A percentile compares a stretch with the other conserved stretches of the same genome.
phyloP scores from a whole-genome alignment of 2,329 filamentous ascomycete species.

The Plenodomus lindquistii region DNA sequence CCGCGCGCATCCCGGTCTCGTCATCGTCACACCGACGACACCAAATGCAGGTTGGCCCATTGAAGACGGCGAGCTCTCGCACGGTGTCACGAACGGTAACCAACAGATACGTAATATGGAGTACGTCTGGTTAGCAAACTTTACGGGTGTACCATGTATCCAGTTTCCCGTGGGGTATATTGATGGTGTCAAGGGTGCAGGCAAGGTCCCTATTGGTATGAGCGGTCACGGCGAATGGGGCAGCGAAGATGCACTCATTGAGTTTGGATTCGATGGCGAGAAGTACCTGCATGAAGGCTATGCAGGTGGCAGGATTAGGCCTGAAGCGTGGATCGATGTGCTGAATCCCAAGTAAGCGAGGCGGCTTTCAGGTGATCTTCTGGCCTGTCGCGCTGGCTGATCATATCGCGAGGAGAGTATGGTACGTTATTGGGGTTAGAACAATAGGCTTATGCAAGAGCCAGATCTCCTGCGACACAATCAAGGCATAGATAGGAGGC shows the following conservation, averaged over 20 bases:
- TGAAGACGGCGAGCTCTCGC: constrained; percentile 62
- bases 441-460: background rate
- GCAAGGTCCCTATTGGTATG: constrained; percentile 58
- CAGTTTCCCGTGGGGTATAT: constrained; percentile 75
- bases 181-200: constrained; percentile 56
- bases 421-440: background rate
- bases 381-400: background rate
- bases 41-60: constrained; percentile 77
- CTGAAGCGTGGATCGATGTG: constrained; percentile 47
- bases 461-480: too few relatives aligned
- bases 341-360: constrained; percentile 16
- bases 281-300: constrained; percentile 47
- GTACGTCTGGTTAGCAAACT: constrained; percentile 85
- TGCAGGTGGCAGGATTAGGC: constrained; percentile 40
- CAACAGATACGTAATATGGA: constrained; percentile 76
- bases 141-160: constrained; percentile 76
- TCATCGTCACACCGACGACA: constrained; percentile 78
- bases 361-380: background rate
- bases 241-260: constrained; percentile 56
- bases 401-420: background rate
- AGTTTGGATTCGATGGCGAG: constrained; percentile 58
- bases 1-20: constrained; percentile 69
- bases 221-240: constrained; percentile 62
- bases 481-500: background rate
- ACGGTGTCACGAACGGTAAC: constrained; percentile 75